Base-by-base conservation (phyloP, 352 stramenopile species). In the Pythium rishiriense region DNA sequence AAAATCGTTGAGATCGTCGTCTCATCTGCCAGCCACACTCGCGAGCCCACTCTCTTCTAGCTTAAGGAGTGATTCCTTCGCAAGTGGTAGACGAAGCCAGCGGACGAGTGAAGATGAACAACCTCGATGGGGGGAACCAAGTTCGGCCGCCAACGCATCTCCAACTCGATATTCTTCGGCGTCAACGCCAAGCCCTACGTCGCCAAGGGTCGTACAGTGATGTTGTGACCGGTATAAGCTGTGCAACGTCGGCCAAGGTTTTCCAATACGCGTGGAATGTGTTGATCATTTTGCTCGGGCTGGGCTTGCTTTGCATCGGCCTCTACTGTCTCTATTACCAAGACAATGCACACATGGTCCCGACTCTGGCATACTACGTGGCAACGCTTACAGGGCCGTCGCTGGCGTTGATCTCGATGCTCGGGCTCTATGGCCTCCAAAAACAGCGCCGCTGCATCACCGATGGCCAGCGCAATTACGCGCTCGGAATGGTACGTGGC, bases 301-400 rank as follows among this genome's bases (percentile, higher is more conserved):
- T 91, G 14, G 52, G 75, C 1, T 48, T 87, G 26, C 56, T 85
- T 5, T 82, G 62, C 8, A 65, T 87, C n/a, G 80, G 83, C 0
- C 39, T 90, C 29, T 91, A 87, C 28, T 62, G 84, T 17, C 63
- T 87, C 22, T 90, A 81, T 58, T 83, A 87, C 48, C 75, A 88
- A 55, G 70, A 82, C 8, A 83, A 84, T 29, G 80, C 78, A 1
- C 69, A 76, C 26, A 73, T 91, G 22, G 71, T 78, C 4, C 78
- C 82, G 6, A 64, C 64, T 3, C 62, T 85, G 0, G 74, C 78
- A 28, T 87, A 86, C 53, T 78, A 76, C 58, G 45, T 90, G 26
- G 75, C 79, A 15, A 74, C 75, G 15, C 87, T 81, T 49, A 81
- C 73, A 7, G 76, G 74, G 0, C 47, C 87, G 1, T 74, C 58